Percentiles rank a stretch among this genome's conserved stretches.
These are phyloP conservation scores for Brasilioporus rufonigricans DNA, from an alignment of 768 basidiomycete genomes.

Conservation along the genomic window DNA sequence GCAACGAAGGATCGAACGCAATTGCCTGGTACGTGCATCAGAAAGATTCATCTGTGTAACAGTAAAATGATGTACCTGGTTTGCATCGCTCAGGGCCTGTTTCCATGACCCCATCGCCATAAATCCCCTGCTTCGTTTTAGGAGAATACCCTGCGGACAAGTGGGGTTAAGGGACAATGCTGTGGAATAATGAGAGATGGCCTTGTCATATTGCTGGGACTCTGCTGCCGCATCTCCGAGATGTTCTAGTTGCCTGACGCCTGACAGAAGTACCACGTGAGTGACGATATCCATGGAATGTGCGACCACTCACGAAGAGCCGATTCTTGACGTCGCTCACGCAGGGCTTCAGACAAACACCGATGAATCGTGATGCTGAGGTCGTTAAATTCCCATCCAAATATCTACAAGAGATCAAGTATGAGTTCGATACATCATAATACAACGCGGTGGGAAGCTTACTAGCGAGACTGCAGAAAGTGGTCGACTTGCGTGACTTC, in stretches of 20 bases:
- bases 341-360: not conserved
- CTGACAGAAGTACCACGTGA: not conserved
- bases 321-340: not conserved
- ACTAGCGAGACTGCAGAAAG: not conserved
- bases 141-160: not conserved
- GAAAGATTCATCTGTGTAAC: not conserved
- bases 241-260: not conserved
- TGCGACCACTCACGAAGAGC: not conserved
- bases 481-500: not conserved
- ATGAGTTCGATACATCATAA: too few relatives aligned
- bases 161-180: not conserved
- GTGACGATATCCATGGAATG: not conserved
- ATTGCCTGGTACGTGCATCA: not conserved
- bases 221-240: not conserved
- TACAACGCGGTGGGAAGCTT: not conserved
- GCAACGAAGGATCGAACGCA: not conserved
- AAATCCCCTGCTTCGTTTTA: not conserved
- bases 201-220: not conserved
- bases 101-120: not conserved
- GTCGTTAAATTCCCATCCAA: not conserved
- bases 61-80: not conserved
- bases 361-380: not conserved
- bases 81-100: not conserved
- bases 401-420: not conserved
- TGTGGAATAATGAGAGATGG: not conserved